phyloP scores from a whole-genome alignment of 2,329 filamentous ascomycete species.

The Alternaria sp. region DNA sequence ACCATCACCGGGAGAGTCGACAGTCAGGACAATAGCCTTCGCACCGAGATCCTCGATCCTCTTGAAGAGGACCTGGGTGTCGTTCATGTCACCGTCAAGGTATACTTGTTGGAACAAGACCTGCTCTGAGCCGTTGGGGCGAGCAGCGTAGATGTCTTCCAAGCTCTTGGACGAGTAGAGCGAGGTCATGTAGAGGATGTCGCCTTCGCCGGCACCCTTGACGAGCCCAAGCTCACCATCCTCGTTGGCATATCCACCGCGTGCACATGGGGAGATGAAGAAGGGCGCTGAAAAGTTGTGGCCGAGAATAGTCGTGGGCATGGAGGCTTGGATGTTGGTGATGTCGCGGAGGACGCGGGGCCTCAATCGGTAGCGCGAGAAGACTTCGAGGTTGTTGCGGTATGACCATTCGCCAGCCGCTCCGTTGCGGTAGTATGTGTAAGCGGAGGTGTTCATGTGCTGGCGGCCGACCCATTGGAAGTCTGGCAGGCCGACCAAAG shows the following conservation, averaged over 20 bases:
- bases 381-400: constrained; percentile 64
- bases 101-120: constrained; percentile 53
- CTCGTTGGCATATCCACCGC: constrained; percentile 52
- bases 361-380: constrained; percentile 56
- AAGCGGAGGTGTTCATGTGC: constrained; percentile 56
- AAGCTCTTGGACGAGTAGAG: constrained; percentile 45
- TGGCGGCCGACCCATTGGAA: constrained; percentile 62
- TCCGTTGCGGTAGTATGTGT: constrained; percentile 65
- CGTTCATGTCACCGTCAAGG: constrained; percentile 41
- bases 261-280: constrained; percentile 58
- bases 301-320: constrained; percentile 59
- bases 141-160: constrained; percentile 18
- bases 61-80: constrained; percentile 40
- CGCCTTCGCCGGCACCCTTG: constrained; percentile 55
- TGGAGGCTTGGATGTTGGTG: constrained; percentile 43
- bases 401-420: constrained; percentile 64
- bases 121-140: constrained; percentile 21
- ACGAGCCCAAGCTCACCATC: constrained; percentile 60
- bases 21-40: constrained; percentile 51
- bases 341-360: constrained; percentile 61
- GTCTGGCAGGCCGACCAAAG: constrained; percentile 60
- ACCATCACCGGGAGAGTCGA: constrained; percentile 51
- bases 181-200: constrained; percentile 59
- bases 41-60: constrained; percentile 43
- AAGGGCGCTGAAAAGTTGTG: constrained; percentile 63